phyloP scores from a whole-genome alignment of 768 basidiomycete species.

The Hydnomerulius pinastri region DNA sequence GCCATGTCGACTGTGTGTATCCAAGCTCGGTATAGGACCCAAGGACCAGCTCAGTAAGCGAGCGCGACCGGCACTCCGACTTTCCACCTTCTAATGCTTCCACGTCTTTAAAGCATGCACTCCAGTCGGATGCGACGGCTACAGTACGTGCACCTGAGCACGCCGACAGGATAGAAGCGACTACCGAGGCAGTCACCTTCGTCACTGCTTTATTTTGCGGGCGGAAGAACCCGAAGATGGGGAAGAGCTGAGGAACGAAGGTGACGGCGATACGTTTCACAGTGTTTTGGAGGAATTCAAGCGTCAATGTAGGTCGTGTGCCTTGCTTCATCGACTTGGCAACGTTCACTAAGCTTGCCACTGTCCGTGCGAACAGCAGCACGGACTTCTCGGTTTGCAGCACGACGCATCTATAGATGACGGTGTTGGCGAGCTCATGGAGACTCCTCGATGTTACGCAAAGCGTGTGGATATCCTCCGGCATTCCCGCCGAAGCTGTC shows the following conservation, averaged over 20 bases:
- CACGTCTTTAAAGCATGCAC: conserved; percentile 1
- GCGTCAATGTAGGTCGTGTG: not conserved
- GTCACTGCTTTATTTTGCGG: conserved; percentile 11
- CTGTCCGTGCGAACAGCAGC: conserved; percentile 39
- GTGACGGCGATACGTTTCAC: conserved; percentile 42
- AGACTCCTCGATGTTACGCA: conserved; percentile 27
- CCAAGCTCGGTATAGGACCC: conserved; percentile 7
- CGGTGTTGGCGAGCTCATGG: conserved; percentile 31
- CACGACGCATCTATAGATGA: conserved; percentile 42
- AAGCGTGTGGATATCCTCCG: conserved; percentile 18
- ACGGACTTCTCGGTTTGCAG: conserved; percentile 33
- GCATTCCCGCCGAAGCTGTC: conserved; percentile 15
- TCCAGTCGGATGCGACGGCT: conserved; percentile 21
- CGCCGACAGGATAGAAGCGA: conserved; percentile 24
- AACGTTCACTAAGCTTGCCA: conserved; percentile 7
- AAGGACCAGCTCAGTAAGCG: conserved; percentile 7
- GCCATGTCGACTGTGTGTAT: not conserved
- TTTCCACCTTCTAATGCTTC: not conserved
- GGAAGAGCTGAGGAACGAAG: conserved; percentile 12
- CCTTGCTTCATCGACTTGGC: not conserved
- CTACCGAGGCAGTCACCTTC: conserved; percentile 24
- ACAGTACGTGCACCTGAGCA: conserved; percentile 38
- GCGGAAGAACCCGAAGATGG: conserved; percentile 3
- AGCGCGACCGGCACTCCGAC: not conserved
- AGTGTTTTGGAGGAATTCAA: conserved; percentile 29